Evolutionary conservation across 331 rosid genomes (phyloP).

Genomic region (Cydonia oblonga): DNA sequence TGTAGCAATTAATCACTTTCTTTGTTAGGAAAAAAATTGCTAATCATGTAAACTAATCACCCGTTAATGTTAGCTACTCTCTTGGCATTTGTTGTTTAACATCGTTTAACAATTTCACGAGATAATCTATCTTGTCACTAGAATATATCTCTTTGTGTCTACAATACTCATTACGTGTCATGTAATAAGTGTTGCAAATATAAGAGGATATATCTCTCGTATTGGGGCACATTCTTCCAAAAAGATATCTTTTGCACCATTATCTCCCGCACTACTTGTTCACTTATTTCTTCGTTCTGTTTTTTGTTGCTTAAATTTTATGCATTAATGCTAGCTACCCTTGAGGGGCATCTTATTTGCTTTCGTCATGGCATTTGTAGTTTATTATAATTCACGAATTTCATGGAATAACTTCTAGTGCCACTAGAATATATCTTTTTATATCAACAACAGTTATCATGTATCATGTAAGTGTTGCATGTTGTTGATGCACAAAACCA

Average conservation of each 20-base stretch:
- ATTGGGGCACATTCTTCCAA: too few relatives aligned
- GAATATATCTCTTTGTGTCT: background rate
- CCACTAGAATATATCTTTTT: too few relatives aligned
- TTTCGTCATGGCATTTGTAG: background rate
- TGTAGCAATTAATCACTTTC: too few relatives aligned
- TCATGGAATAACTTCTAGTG: background rate
- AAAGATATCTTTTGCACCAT: background rate
- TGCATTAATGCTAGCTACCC: background rate
- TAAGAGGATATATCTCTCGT: background rate
- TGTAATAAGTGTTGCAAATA: background rate
- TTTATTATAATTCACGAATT: background rate
- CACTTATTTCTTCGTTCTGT: background rate
- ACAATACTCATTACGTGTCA: background rate
- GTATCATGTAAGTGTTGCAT: background rate
- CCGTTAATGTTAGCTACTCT: background rate
- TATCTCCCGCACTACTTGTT: background rate
- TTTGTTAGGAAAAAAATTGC: background rate
- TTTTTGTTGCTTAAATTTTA: too few relatives aligned
- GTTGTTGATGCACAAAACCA: too few relatives aligned
- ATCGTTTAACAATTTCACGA: background rate
- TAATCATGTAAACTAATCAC: background rate
- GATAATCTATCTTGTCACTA: fast-evolving
- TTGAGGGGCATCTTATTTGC: background rate
- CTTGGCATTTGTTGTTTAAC: background rate
- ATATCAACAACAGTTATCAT: too few relatives aligned